phyloP scores from a whole-genome alignment of 352 stramenopile genomes.

The Plasmopara viticola region DNA sequence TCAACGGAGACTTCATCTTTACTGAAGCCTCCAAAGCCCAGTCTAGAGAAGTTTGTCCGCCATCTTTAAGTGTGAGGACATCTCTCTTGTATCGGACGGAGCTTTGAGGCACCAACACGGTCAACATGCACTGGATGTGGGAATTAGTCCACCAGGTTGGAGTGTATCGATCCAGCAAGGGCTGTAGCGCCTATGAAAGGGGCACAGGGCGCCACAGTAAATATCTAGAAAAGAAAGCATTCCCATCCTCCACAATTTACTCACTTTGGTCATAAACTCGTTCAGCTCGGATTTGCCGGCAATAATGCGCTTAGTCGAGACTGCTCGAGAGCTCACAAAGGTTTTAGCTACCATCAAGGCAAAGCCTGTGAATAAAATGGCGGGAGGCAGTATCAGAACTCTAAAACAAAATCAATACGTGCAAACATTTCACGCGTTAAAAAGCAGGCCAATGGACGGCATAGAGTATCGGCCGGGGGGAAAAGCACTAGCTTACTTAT shows the following conservation, averaged over 20 bases:
- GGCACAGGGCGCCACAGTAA: conserved; percentile 10
- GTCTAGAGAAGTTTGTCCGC: conserved; percentile 60
- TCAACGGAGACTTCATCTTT: conserved; percentile 7
- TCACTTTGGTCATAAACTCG: conserved; percentile 47
- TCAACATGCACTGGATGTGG: conserved; percentile 68
- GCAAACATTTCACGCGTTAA: too few relatives aligned
- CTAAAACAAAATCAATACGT: conserved; percentile 6
- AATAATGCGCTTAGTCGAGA: conserved; percentile 42
- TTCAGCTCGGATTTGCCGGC: conserved; percentile 61
- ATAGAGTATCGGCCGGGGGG: background rate
- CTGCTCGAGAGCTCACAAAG: conserved; percentile 7
- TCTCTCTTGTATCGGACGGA: conserved; percentile 53
- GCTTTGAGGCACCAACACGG: conserved; percentile 58
- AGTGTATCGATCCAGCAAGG: conserved; percentile 46
- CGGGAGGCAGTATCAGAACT: conserved; percentile 20
- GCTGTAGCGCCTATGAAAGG: conserved; percentile 32
- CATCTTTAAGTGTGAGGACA: conserved; percentile 48
- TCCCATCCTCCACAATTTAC: conserved; percentile 12
- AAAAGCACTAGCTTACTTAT: background rate
- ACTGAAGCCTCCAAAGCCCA: conserved; percentile 46
- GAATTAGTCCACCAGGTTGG: conserved; percentile 74
- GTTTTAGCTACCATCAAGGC: conserved; percentile 22
- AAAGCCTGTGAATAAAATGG: conserved; percentile 26
- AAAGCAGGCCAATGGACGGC: too few relatives aligned
- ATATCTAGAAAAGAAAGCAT: conserved; percentile 1